Percentiles rank a stretch among this genome's conserved stretches.
These are phyloP conservation scores for Hymenoscyphus linearis DNA, from an alignment of 2,329 filamentous ascomycete genomes.

Conservation along the genomic window DNA sequence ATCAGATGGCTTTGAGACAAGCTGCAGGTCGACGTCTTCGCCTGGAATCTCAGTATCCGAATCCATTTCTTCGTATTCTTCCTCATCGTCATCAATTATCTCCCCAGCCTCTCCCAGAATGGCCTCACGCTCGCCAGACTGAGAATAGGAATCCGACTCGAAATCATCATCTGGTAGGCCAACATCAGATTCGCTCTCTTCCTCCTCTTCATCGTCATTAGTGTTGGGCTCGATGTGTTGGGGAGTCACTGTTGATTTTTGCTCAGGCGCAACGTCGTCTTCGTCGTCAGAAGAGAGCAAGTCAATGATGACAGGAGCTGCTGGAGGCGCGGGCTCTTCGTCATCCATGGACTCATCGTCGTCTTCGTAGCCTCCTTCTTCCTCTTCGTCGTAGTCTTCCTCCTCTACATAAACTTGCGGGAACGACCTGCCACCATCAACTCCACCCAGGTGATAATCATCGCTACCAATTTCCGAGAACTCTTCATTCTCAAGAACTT, in stretches of 20 bases:
- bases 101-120: background rate
- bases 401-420: background rate
- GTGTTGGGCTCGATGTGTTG: background rate
- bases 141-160: background rate
- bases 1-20: too few relatives aligned
- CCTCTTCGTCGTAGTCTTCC: slow-evolving; percentile 6
- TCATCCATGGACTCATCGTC: slow-evolving; percentile 24
- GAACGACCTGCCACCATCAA: slow-evolving; percentile 1
- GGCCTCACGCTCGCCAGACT: background rate
- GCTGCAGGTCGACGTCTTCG: too few relatives aligned
- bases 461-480: background rate
- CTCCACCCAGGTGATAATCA: slow-evolving; percentile 4
- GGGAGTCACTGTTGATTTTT: background rate
- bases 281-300: slow-evolving; percentile 33
- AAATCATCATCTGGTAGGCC: slow-evolving; percentile 2
- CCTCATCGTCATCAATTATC: background rate
- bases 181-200: slow-evolving; percentile 6
- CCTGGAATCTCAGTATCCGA: background rate
- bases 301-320: slow-evolving; percentile 27
- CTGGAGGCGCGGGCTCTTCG: slow-evolving; percentile 1
- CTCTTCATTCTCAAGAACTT: background rate
- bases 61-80: background rate
- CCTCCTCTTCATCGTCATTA: slow-evolving; percentile 5
- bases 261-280: slow-evolving; percentile 14
- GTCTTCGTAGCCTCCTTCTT: slow-evolving; percentile 25